Base-by-base conservation (phyloP, 2,329 filamentous ascomycete genomes). In the Alternaria burnsii region DNA sequence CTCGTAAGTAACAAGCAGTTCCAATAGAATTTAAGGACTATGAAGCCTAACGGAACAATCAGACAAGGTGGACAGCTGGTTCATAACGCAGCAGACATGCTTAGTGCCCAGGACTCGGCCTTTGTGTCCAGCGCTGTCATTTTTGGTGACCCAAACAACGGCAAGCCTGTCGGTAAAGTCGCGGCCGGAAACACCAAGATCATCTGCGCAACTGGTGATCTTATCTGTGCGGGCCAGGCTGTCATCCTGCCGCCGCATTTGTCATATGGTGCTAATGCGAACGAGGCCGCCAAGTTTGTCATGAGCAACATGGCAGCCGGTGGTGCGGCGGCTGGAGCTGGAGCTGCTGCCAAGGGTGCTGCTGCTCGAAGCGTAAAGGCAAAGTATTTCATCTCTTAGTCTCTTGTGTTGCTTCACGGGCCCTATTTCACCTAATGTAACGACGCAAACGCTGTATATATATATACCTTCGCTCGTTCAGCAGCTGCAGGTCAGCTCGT, bases 81-180 rank as follows among this genome's bases (percentile, higher is more conserved):
- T 1, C 83, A 84, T 71, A 82, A 83, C 28, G 81, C 80, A 2
- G 82, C 80, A 7, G 52, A 58, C 18, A 71, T 73, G 70, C 66
- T 74, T 26, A 64, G 63, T 12, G 62, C 71, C 7, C 57, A 70
- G 38, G 64, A 71, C 44, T 57, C 66, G 5, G 60, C 62, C 8
- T 72, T 75, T 48, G 67, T 73, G 5, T 63, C 67, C 40, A 69
- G 66, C 11, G 73, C 72, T 1, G 72, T 78, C 36, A 77, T 79
- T 47, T 79, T 80, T 42, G 78, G 78, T 16, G 78, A 79, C 61
- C 77, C 77, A 58, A 65, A 78, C 53, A 73, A 78, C 28, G 74
- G 74, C 7, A 50, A 77, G 24, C 38, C 77, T 4, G 71, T 78
- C 14, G 73, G 71, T n/a, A 68, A 67, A 14, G 67, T 79, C 20